Evolutionary conservation across 164 flowering plant genomes (phyloP), one percentile per base, ranked within the genome.

Genomic region (Magnolia officinalis): DNA sequence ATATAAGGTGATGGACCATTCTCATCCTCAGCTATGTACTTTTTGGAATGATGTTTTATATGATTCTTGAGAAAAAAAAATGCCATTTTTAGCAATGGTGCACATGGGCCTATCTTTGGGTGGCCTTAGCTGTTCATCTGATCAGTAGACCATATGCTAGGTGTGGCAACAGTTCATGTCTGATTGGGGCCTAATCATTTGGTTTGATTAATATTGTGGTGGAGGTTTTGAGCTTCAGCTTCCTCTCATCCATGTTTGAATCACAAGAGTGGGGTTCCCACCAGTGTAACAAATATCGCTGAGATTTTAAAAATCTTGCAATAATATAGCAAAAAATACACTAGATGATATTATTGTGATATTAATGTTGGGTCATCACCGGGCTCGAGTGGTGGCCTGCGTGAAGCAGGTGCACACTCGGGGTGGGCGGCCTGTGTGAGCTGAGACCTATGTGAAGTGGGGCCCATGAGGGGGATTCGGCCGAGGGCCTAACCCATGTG

Each of bases 1-100:
- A 19, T 75, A 66, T 58, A 93, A 90, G 95, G 99, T 96, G 78
- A 21, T 49, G 4, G 67, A 37, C 29, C 24, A 20, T 49, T 52
- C 19, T 72, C 45, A 8, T n/a, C 66, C 59, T 50, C 19, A 8
- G 14, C 6, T 19, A 68, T 45, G 16, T 68, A 18, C 49, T 63
- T 24, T 51, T 31, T 23, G 16, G 20, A 11, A 23, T 21, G 50
- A 37, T 76, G 26, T 37, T 69, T 55, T 55, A 55, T 55, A 55
- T 55, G 13, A 55, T 55, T 11, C 61, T 55, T 55, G 61, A 55
- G 0, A 55, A 55, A 55, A 55, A 55, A 55, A 9, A 0, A 55
- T 8, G 13, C 18, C 61, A 55, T 55, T 16, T 16, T 55, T 11
- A 55, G 18, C 13, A 55, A 55, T 55, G 18, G 61, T 55, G 61